These are phyloP conservation scores for Diatrype stigma DNA, from an alignment of 2,329 filamentous ascomycete species.

Conservation along the genomic window DNA sequence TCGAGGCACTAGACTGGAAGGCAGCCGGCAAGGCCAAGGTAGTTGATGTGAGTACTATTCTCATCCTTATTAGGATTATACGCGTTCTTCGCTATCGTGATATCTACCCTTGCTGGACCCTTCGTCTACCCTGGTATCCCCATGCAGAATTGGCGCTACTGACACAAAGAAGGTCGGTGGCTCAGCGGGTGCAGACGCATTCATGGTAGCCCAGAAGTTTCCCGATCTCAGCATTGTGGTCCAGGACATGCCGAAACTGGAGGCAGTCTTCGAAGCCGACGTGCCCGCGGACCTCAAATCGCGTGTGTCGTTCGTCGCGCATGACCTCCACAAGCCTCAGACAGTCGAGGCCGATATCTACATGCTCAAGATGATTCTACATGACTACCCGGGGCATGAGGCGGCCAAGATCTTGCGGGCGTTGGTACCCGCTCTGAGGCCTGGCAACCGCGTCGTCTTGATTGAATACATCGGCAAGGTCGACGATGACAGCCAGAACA, in stretches of 20 bases:
- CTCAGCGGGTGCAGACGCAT: constrained; percentile 37
- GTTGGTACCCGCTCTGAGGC: constrained; percentile 40
- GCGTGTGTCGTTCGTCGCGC: constrained; percentile 32
- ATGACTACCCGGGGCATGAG: constrained; percentile 50
- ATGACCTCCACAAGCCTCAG: constrained; percentile 37
- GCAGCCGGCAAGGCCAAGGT: constrained; percentile 30
- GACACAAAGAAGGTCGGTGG: constrained; percentile 33
- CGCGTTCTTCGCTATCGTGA: not conserved
- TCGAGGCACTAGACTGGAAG: constrained; percentile 33
- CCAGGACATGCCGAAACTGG: constrained; percentile 39
- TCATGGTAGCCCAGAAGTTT: constrained; percentile 36
- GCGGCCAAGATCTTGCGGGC: constrained; percentile 35
- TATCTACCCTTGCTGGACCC: too few relatives aligned
- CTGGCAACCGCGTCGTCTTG: constrained; percentile 36
- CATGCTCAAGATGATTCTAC: constrained; percentile 50
- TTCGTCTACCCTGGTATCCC: too few relatives aligned
- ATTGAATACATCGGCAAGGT: constrained; percentile 36
- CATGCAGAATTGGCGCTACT: constrained; percentile 4
- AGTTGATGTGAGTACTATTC: constrained; percentile 34
- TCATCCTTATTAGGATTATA: not conserved
- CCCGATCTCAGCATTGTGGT: constrained; percentile 39
- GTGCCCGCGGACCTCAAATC: constrained; percentile 28
- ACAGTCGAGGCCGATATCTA: constrained; percentile 42
- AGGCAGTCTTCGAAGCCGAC: constrained; percentile 31
- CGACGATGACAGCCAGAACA: constrained; percentile 12